Evolutionary conservation across 306 rosid species (phyloP).

Genomic region (Fragaria vesca): DNA sequence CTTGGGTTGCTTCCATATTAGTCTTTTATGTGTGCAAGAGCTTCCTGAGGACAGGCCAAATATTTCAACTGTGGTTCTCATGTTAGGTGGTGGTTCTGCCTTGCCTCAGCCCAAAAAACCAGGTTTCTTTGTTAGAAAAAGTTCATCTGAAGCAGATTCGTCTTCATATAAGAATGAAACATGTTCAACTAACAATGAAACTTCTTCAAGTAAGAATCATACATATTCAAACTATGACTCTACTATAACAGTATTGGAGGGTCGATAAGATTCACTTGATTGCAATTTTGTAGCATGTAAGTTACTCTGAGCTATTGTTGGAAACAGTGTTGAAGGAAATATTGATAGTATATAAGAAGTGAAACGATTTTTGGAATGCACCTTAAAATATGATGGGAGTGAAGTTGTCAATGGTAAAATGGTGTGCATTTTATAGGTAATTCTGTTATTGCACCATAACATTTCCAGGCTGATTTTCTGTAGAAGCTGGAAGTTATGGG

Average conservation of each 20-base stretch:
- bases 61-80: constrained; percentile 50
- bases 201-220: not conserved
- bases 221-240: constrained; percentile 40
- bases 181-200: not conserved
- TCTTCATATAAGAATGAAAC: not conserved
- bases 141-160: constrained; percentile 1
- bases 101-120: constrained; percentile 52
- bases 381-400: not conserved
- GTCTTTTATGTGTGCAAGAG: constrained; percentile 58
- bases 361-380: not conserved
- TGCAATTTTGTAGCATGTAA: constrained; percentile 1
- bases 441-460: not conserved
- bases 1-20: constrained; percentile 37
- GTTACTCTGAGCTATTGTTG: not conserved
- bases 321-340: not conserved
- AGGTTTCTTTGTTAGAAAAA: constrained; percentile 29
- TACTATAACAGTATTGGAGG: constrained; percentile 39
- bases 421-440: not conserved
- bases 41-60: constrained; percentile 55
- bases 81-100: constrained; percentile 42
- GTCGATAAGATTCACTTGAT: constrained; percentile 34
- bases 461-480: not conserved
- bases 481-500: not conserved
- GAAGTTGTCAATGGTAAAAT: not conserved
- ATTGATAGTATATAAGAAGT: not conserved